These are phyloP conservation scores for Citrus sinensis DNA, from an alignment of 345 rosid genomes.

Conservation along the genomic window DNA sequence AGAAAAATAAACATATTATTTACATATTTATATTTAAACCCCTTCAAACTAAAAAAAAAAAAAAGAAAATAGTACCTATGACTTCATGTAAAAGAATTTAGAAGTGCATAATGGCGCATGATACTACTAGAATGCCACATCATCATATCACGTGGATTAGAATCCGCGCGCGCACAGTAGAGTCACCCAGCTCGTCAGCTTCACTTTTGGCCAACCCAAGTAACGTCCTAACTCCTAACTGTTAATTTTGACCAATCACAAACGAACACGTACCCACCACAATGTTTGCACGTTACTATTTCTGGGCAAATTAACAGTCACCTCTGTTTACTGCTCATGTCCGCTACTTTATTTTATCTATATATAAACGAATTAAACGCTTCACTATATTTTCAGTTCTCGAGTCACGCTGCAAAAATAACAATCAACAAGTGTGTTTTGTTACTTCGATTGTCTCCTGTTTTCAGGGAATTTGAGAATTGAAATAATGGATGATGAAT, in stretches of 20 bases:
- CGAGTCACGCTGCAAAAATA: neutral
- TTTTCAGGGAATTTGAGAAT: neutral
- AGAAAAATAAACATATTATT: no score
- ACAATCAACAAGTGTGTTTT: no score
- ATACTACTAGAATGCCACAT: slow-evolving; percentile 3
- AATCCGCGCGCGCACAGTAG: neutral
- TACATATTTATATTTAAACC: no score
- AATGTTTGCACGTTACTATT: neutral
- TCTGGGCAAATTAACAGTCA: slow-evolving; percentile 7
- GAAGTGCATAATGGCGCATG: neutral
- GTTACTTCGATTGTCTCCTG: neutral
- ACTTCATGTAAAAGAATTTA: no score
- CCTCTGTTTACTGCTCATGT: neutral
- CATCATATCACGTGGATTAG: neutral
- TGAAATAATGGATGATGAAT: slow-evolving; percentile 42
- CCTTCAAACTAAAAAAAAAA: no score
- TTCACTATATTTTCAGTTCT: neutral
- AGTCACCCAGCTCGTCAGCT: neutral
- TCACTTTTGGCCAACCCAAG: no score
- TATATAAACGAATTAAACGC: neutral
- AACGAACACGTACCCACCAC: neutral
- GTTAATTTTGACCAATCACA: neutral
- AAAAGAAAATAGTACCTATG: no score
- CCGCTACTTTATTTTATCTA: neutral
- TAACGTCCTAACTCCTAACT: no score